phyloP scores from a whole-genome alignment of 805 yeast species.

The Metschnikowia kofuensis region DNA sequence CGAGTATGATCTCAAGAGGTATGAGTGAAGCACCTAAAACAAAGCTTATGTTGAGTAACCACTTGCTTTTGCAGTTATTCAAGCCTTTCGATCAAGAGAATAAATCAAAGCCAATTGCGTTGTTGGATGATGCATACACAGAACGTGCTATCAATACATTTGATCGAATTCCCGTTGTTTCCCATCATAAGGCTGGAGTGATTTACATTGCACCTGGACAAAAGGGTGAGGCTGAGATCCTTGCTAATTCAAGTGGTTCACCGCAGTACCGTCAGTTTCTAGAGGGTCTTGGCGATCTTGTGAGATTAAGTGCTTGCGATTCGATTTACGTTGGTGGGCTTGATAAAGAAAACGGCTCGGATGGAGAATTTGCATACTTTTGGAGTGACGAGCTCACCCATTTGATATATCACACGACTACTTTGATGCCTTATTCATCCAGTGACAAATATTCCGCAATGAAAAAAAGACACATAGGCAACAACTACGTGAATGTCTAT shows the following conservation, averaged over 20 bases:
- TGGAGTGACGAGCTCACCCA: constrained; percentile 74
- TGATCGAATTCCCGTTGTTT: constrained; percentile 75
- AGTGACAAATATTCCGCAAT: constrained; percentile 43
- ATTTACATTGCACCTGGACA: constrained; percentile 73
- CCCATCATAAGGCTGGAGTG: constrained; percentile 75
- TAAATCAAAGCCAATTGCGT: constrained; percentile 44
- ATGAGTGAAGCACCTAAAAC: constrained; percentile 12
- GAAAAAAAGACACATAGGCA: constrained; percentile 86
- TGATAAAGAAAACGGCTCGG: constrained; percentile 64
- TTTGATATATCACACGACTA: constrained; percentile 72
- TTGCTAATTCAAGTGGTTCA: constrained; percentile 66
- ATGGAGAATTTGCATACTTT: constrained; percentile 71
- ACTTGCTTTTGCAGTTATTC: constrained; percentile 49
- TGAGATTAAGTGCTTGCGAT: constrained; percentile 52
- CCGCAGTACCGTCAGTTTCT: constrained; percentile 58
- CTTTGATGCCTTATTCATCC: constrained; percentile 66
- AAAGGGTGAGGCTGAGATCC: constrained; percentile 56
- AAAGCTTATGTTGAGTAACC: constrained; percentile 31
- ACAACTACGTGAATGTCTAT: constrained; percentile 75
- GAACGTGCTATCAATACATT: constrained; percentile 54
- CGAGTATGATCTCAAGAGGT: constrained; percentile 11
- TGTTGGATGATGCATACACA: constrained; percentile 47
- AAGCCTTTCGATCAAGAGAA: constrained; percentile 38
- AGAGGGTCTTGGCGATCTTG: constrained; percentile 54
- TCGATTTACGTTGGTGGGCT: constrained; percentile 70